phyloP scores from a whole-genome alignment of 257 asterid genomes.

The Solanum etuberosum region DNA sequence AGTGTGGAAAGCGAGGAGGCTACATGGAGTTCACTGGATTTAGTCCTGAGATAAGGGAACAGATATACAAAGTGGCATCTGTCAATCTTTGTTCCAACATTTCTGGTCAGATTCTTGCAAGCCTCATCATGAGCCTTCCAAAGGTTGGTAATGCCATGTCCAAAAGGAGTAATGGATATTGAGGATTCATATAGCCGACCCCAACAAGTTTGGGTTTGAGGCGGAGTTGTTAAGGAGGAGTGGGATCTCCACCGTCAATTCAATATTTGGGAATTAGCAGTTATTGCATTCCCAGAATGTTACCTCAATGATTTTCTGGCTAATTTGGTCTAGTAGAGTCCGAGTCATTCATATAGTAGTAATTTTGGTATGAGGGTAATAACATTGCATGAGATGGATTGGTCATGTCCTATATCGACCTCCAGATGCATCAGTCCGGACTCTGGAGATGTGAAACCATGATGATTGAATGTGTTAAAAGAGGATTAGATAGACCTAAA shows the following conservation, averaged over 20 bases:
- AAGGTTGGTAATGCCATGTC: slow-evolving; percentile 30
- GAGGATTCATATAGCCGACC: neutral
- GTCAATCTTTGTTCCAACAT: slow-evolving; percentile 95
- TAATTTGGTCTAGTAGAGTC: neutral
- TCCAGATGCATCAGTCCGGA: neutral
- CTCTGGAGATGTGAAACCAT: neutral
- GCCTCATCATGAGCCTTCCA: slow-evolving; percentile 91
- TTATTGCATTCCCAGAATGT: neutral
- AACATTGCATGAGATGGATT: neutral
- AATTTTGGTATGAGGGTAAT: neutral
- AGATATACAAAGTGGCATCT: slow-evolving; percentile 86
- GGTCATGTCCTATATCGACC: neutral
- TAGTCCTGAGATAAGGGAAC: slow-evolving; percentile 73
- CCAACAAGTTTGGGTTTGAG: neutral
- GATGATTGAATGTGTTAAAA: neutral
- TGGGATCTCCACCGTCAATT: neutral
- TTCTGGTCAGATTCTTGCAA: slow-evolving; percentile 95
- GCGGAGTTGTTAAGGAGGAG: neutral
- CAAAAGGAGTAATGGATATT: neutral
- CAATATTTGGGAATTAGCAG: neutral
- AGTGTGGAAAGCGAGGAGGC: slow-evolving; percentile 96
- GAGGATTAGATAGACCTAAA: neutral
- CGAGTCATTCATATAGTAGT: neutral
- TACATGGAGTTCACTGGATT: slow-evolving; percentile 96
- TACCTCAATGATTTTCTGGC: neutral